These are phyloP conservation scores for Anastatica hierochuntica DNA, from an alignment of 345 rosid species.

Conservation along the genomic window DNA sequence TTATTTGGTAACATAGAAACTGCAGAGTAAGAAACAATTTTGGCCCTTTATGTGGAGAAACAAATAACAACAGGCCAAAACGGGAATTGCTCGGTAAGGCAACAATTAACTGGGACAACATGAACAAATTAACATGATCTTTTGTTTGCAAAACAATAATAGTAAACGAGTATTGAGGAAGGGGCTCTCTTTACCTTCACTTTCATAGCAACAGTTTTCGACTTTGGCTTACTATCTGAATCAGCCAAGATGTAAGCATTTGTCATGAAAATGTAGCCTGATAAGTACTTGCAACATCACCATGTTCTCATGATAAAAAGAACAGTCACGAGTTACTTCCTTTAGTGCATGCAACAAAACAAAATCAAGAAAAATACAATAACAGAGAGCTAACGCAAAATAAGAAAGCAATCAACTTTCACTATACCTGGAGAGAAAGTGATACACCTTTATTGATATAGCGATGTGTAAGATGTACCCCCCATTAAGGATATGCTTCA, in stretches of 20 bases:
- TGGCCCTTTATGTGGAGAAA: conserved; percentile 1
- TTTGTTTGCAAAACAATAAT: conserved; percentile 2
- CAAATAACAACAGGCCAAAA: conserved; percentile 10
- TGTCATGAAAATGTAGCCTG: conserved; percentile 6
- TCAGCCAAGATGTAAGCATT: conserved; percentile 12
- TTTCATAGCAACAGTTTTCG: conserved; percentile 17
- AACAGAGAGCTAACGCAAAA: too few relatives aligned
- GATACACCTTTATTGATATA: too few relatives aligned
- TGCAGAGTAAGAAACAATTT: neutral
- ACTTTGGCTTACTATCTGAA: conserved; percentile 14
- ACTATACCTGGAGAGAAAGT: too few relatives aligned
- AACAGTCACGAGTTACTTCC: too few relatives aligned
- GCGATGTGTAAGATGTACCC: too few relatives aligned
- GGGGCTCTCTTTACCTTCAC: conserved; percentile 2
- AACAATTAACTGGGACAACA: conserved; percentile 9
- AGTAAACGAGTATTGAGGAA: conserved; percentile 3
- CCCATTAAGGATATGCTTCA: too few relatives aligned
- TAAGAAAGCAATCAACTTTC: too few relatives aligned
- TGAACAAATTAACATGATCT: conserved; percentile 10
- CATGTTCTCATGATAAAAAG: too few relatives aligned
- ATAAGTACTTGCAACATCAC: conserved; percentile 13
- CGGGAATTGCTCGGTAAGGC: neutral
- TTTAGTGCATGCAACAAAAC: too few relatives aligned
- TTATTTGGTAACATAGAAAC: conserved; percentile 1
- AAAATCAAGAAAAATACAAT: too few relatives aligned